These are phyloP conservation scores for Chaetomiaceae sp. DNA, from an alignment of 2,329 filamentous ascomycete species.

Conservation along the genomic window DNA sequence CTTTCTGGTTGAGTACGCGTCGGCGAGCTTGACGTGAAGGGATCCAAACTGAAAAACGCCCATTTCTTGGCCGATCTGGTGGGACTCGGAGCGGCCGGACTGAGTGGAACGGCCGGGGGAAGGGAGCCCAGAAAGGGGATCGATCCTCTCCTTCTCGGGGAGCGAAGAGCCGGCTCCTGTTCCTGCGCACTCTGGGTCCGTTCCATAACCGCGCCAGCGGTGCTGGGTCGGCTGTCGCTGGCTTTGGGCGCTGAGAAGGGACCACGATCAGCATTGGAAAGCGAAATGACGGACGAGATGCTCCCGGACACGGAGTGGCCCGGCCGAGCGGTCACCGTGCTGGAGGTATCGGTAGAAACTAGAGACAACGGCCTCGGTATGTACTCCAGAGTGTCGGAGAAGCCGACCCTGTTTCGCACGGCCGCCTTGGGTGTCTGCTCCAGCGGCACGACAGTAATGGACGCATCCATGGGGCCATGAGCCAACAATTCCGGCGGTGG, in stretches of 20 bases:
- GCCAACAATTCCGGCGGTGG: constrained; percentile 1
- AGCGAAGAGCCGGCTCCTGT: constrained; percentile 28
- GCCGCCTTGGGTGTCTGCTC: constrained; percentile 16
- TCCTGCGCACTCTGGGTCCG: constrained; percentile 36
- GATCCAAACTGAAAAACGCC: constrained; percentile 58
- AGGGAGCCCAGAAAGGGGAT: constrained; percentile 48
- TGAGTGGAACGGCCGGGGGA: constrained; percentile 31
- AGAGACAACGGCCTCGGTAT: constrained; percentile 77
- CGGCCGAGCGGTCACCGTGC: constrained; percentile 62
- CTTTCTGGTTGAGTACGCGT: constrained; percentile 43
- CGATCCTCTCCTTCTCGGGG: constrained; percentile 51
- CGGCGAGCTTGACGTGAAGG: constrained; percentile 42
- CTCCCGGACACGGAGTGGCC: constrained; percentile 72
- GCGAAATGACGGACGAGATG: constrained; percentile 69
- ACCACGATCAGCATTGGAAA: constrained; percentile 42
- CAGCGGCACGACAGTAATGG: constrained; percentile 12
- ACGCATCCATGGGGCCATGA: constrained; percentile 6
- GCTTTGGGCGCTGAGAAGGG: constrained; percentile 37
- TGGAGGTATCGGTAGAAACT: constrained; percentile 78
- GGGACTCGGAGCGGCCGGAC: constrained; percentile 40
- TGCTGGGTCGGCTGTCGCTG: constrained; percentile 56
- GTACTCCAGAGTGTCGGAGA: constrained; percentile 77
- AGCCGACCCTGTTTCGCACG: constrained; percentile 64
- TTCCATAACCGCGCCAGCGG: constrained; percentile 64
- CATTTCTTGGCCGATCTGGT: constrained; percentile 51